Base-by-base conservation (phyloP, 371 early-diverging fungal species). In the Synchytrium microbalum region DNA sequence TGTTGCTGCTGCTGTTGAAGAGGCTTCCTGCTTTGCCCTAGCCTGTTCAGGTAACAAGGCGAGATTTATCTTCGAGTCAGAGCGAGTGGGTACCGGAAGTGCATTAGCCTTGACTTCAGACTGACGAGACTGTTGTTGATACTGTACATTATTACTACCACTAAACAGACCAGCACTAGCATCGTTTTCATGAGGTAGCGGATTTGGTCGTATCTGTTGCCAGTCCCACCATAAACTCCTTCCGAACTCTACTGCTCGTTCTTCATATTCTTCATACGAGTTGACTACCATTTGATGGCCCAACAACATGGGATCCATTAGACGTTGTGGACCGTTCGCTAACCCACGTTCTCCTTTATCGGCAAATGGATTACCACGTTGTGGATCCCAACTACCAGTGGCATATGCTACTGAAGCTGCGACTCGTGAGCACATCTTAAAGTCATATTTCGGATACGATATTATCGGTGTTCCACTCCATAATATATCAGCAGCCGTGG, bases 401-500 rank as follows among this genome's bases (percentile, higher is more conserved):
- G 93, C 93, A 65, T 83, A 83, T 3, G 88, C 92, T 46, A 93
- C 86, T 51, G 88, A 88, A 1, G 93, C 92, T 0, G 92, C 93
- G 0, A 95, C 95, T 10, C 95, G 78, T 28, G 89, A 88, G 65
- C 93, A 92, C 88, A 92, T 88, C 75, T 92, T 93, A 75, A 92
- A 92, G 60, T 80, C 75, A 68, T 92, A 88, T 53, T 92, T 86
- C n/a, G 93, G 91, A 75, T 78, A 92, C 0, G 94, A 93, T 13
- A 95, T 75, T 33, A 95, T 86, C 3, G 95, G 95, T 3, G 94
- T 93, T 13, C 94, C 95, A 32, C 88, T 88, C 92, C 93, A 95
- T 51, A 95, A 72, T 54, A 93, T 93, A 75, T 95, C 95, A 1
- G 90, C 90, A 0, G 94, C 93, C 0, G 95, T 95, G 1, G 95